Conservation (phyloP, 2,329 filamentous ascomycete species). For the Colletotrichum sublineola region DNA sequence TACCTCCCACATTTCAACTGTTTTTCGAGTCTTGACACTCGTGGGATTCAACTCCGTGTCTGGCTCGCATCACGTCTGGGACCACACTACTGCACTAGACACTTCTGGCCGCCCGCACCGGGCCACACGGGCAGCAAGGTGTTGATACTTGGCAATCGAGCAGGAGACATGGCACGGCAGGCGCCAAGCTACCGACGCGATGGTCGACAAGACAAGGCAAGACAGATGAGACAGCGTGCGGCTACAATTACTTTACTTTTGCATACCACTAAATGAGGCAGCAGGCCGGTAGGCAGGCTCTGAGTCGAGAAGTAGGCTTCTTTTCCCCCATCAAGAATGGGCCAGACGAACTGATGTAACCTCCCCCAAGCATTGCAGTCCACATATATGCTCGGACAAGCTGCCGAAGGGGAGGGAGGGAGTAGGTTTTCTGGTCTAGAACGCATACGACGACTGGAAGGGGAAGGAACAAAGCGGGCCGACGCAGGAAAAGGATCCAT, state of each 20-base stretch:
- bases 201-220: conserved; percentile 5
- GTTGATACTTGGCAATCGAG: conserved; percentile 15
- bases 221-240: conserved; percentile 12
- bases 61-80: neutral
- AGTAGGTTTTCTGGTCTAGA: neutral
- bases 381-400: conserved; percentile 24
- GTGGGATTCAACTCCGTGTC: neutral
- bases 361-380: neutral
- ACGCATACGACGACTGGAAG: neutral
- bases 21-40: neutral
- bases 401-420: conserved; percentile 19
- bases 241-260: neutral
- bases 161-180: conserved; percentile 20
- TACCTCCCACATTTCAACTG: neutral
- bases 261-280: neutral
- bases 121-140: conserved; percentile 1
- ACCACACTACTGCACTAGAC: conserved; percentile 23
- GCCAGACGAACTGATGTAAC: no score
- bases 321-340: neutral
- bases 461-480: neutral
- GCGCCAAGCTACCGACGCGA: neutral
- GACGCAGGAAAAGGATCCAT: conserved; percentile 4
- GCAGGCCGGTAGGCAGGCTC: no score
- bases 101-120: conserved; percentile 14
- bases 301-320: neutral